A percentile compares a stretch with the other conserved stretches of the same genome.
Conservation (phyloP, 257 asterid genomes). For the Cordia subcordata region DNA sequence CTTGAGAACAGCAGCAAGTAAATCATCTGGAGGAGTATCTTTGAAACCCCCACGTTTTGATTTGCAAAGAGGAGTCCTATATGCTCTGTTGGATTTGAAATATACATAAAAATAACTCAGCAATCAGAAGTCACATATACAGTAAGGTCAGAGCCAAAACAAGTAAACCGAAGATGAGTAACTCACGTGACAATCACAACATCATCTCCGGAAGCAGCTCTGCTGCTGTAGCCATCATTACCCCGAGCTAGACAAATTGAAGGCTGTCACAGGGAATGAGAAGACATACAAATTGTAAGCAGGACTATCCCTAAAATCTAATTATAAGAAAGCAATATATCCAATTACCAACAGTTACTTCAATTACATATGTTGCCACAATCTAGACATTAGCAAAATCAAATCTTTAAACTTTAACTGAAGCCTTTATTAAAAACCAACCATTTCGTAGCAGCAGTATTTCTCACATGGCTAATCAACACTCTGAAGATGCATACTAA, state of each 20-base stretch:
- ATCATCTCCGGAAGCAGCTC: conserved; percentile 71
- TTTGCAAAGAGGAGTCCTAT: conserved; percentile 83
- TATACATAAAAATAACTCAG: not conserved
- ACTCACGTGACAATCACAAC: conserved; percentile 89
- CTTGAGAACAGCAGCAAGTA: conserved; percentile 85
- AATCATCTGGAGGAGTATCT: conserved; percentile 84
- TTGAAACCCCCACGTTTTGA: conserved; percentile 81
- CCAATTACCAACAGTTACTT: too few species aligned
- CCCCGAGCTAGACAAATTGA: conserved; percentile 53
- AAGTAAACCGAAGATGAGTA: conserved; percentile 3
- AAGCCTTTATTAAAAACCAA: too few species aligned
- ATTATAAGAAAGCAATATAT: too few species aligned
- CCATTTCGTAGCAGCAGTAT: too few species aligned
- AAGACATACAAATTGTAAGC: too few species aligned
- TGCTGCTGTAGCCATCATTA: conserved; percentile 17
- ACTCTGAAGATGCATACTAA: too few species aligned
- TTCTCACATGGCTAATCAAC: too few species aligned
- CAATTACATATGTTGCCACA: too few species aligned
- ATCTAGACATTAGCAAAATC: too few species aligned
- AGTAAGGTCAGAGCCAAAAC: not conserved
- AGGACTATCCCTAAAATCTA: too few species aligned
- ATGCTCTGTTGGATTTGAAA: conserved; percentile 45
- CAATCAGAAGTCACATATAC: not conserved
- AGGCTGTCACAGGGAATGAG: conserved; percentile 27
- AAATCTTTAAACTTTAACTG: too few species aligned